Conservation (phyloP, 164 flowering plant genomes). For the Dillenia suffruticosa region DNA sequence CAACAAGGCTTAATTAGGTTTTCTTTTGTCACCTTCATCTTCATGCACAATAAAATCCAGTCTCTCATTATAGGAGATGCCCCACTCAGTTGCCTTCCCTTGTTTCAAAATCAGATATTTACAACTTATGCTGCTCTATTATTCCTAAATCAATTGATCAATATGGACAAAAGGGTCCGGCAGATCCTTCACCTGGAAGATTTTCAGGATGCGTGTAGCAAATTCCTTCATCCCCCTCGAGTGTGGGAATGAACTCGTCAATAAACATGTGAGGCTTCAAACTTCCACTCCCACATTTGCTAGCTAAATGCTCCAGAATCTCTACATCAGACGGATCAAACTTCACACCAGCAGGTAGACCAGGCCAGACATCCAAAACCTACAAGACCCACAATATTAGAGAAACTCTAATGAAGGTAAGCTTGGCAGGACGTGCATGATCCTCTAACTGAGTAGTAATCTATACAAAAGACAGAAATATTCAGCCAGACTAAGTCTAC, state of each 20-base stretch:
- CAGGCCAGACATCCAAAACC: slow-evolving; percentile 84
- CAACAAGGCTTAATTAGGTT: too few species aligned
- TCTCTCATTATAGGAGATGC: too few species aligned
- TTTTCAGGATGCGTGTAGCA: slow-evolving; percentile 87
- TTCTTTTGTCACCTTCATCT: too few species aligned
- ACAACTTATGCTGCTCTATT: too few species aligned
- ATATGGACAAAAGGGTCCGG: neutral
- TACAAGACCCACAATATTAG: slow-evolving; percentile 11
- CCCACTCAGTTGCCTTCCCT: too few species aligned
- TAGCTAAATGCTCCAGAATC: slow-evolving; percentile 72
- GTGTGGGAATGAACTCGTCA: slow-evolving; percentile 86
- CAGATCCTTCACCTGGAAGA: slow-evolving; percentile 74
- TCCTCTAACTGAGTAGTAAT: neutral
- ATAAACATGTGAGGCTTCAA: slow-evolving; percentile 61
- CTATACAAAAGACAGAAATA: neutral
- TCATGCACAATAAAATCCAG: too few species aligned
- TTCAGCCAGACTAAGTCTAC: neutral
- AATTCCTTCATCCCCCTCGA: slow-evolving; percentile 67
- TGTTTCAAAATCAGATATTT: too few species aligned
- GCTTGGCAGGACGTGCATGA: neutral
- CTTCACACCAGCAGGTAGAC: slow-evolving; percentile 85
- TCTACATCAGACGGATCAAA: slow-evolving; percentile 90
- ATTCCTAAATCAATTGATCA: too few species aligned
- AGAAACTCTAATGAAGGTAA: neutral
- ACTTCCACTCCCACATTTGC: slow-evolving; percentile 58